These are phyloP conservation scores for Buddleja alternifolia DNA, from an alignment of 257 asterid species.

Conservation along the genomic window DNA sequence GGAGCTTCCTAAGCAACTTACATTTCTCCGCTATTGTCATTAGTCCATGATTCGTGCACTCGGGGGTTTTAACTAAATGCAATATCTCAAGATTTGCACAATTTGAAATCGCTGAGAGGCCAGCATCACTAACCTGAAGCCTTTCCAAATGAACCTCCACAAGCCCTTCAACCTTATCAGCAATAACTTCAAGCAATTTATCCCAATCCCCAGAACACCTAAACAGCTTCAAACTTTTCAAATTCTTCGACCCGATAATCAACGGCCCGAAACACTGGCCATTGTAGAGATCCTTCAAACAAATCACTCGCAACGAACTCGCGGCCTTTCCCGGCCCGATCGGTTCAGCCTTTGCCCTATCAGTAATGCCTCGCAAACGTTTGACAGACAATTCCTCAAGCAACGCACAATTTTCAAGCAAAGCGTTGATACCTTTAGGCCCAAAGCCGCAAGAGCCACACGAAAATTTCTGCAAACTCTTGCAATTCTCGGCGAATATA, in stretches of 20 bases:
- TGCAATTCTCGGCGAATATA: conserved; percentile 60
- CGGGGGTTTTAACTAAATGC: conserved; percentile 87
- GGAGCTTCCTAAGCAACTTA: conserved; percentile 68
- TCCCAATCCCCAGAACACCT: conserved; percentile 97
- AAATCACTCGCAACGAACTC: conserved; percentile 50
- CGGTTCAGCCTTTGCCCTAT: conserved; percentile 41
- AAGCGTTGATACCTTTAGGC: conserved; percentile 70
- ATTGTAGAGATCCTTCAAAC: conserved; percentile 80
- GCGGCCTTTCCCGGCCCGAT: conserved; percentile 71
- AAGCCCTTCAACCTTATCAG: conserved; percentile 46
- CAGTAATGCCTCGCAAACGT: conserved; percentile 74
- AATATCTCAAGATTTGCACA: conserved; percentile 66
- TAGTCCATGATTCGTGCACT: conserved; percentile 73
- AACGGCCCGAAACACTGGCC: conserved; percentile 83
- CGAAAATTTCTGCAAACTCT: conserved; percentile 68
- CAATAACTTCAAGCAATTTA: conserved; percentile 54
- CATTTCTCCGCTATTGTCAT: conserved; percentile 66
- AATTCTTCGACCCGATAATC: conserved; percentile 65
- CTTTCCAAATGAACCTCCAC: conserved; percentile 79
- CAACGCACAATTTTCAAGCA: conserved; percentile 63
- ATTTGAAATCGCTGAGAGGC: conserved; percentile 57
- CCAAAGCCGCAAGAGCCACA: conserved; percentile 89
- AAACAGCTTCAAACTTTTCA: conserved; percentile 68
- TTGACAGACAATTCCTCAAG: conserved; percentile 83
- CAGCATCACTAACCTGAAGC: conserved; percentile 74